These are phyloP conservation scores for Iberis amara DNA, from an alignment of 441 rosid species.

Conservation along the genomic window DNA sequence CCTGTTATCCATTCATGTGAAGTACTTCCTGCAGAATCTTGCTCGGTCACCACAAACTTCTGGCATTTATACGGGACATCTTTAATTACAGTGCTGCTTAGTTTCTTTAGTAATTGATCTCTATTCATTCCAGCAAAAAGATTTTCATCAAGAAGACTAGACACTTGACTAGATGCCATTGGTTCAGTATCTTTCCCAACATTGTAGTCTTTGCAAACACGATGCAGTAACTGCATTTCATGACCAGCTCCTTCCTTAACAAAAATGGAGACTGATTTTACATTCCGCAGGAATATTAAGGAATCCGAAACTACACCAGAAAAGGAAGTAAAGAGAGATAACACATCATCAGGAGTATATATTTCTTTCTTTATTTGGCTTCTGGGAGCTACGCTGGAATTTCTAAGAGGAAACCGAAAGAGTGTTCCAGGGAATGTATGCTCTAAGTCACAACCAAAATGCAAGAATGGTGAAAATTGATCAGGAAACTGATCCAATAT, in stretches of 20 bases:
- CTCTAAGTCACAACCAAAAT: constrained; percentile 93
- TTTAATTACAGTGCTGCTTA: constrained; percentile 56
- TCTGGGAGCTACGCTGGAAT: constrained; percentile 59
- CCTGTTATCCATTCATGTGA: constrained; percentile 91
- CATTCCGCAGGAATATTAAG: constrained; percentile 79
- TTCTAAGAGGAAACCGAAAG: constrained; percentile 96
- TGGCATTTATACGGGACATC: constrained; percentile 69
- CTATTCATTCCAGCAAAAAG: constrained; percentile 66
- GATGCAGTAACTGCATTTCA: constrained; percentile 83
- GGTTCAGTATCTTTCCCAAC: constrained; percentile 52
- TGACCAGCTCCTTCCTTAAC: constrained; percentile 75
- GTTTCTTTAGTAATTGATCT: constrained; percentile 65
- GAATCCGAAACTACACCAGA: constrained; percentile 76
- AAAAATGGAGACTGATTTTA: constrained; percentile 70
- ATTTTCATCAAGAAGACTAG: constrained; percentile 56
- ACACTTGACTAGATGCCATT: constrained; percentile 44
- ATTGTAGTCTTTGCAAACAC: constrained; percentile 55
- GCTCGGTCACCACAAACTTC: constrained; percentile 80
- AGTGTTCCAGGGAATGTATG: constrained; percentile 88
- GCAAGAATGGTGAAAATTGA: constrained; percentile 90
- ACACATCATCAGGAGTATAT: constrained; percentile 81
- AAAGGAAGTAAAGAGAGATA: constrained; percentile 79
- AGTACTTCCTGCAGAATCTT: constrained; percentile 49
- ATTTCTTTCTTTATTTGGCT: constrained; percentile 89
- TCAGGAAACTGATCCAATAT: constrained; percentile 97